Evolutionary conservation across 352 stramenopile species (phyloP).

Genomic region (Pythium myriotylum): DNA sequence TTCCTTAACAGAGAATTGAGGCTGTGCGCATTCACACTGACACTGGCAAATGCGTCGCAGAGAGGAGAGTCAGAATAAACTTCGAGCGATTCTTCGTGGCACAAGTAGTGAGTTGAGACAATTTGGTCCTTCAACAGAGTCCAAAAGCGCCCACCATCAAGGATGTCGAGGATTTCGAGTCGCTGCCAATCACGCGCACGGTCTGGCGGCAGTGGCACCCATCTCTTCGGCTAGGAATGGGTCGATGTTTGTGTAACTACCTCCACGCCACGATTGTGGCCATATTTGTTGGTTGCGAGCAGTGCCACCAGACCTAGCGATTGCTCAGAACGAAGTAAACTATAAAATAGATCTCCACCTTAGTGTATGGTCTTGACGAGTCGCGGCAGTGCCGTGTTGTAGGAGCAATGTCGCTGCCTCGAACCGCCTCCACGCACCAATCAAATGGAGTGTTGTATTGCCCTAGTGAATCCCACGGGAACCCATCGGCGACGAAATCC

Average conservation of each 20-base stretch:
- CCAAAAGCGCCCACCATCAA: conserved; percentile 51
- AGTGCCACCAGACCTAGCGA: conserved; percentile 48
- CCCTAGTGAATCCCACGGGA: too few relatives aligned
- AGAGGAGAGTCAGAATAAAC: conserved; percentile 1
- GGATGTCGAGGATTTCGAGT: conserved; percentile 47
- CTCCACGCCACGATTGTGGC: conserved; percentile 49
- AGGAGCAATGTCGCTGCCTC: conserved; percentile 48
- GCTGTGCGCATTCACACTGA: conserved; percentile 10
- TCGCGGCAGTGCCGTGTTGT: conserved; percentile 29
- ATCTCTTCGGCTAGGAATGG: conserved; percentile 55
- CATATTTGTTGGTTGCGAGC: conserved; percentile 61
- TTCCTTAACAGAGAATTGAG: conserved; percentile 27
- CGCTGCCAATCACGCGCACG: conserved; percentile 62
- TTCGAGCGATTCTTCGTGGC: conserved; percentile 3
- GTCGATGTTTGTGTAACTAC: conserved; percentile 35
- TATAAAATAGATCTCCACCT: background rate
- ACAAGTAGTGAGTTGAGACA: too few relatives aligned
- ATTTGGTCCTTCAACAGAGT: too few relatives aligned
- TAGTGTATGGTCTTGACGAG: conserved; percentile 47
- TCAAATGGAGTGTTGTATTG: conserved; percentile 52
- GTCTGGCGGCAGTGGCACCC: conserved; percentile 50
- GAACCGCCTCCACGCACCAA: conserved; percentile 56
- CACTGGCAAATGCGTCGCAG: conserved; percentile 1
- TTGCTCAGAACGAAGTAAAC: too few relatives aligned
- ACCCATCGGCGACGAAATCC: too few relatives aligned